Conservation (phyloP, 345 rosid genomes). For the Gossypium arboreum region DNA sequence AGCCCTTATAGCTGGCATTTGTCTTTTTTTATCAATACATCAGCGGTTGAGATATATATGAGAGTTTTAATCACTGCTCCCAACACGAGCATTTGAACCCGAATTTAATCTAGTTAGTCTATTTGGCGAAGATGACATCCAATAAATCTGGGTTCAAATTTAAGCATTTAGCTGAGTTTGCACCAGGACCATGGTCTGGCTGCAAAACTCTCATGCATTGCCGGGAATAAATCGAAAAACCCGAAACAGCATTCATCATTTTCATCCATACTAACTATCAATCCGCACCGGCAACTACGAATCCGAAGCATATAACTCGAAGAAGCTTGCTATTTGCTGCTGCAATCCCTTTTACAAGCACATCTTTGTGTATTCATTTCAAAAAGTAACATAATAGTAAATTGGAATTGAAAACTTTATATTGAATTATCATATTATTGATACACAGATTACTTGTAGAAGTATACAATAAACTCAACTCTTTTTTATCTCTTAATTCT, state of each 20-base stretch:
- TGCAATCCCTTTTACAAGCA: not conserved
- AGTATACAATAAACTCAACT: slow-evolving; percentile 20
- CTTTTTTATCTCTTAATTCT: slow-evolving; percentile 5
- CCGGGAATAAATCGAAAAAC: not conserved
- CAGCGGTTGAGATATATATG: too few relatives aligned
- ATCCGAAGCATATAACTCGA: not conserved
- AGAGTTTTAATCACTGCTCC: too few relatives aligned
- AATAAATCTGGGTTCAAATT: too few relatives aligned
- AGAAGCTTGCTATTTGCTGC: not conserved
- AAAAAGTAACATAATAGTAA: not conserved
- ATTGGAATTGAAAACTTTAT: not conserved
- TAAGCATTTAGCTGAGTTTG: too few relatives aligned
- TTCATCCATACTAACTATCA: not conserved
- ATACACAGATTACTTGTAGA: slow-evolving; percentile 13
- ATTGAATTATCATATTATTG: slow-evolving; percentile 1
- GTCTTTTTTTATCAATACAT: too few relatives aligned
- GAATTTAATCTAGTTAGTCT: too few relatives aligned
- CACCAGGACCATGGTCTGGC: not conserved
- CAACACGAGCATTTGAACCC: not conserved
- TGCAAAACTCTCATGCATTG: not conserved
- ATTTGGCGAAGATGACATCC: too few relatives aligned
- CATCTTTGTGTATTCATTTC: not conserved
- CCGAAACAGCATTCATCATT: not conserved
- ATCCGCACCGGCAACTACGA: not conserved
- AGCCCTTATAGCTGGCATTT: not conserved